Base-by-base conservation (phyloP, 1,139 yeast genomes). In the Protomyces pachydermus region DNA sequence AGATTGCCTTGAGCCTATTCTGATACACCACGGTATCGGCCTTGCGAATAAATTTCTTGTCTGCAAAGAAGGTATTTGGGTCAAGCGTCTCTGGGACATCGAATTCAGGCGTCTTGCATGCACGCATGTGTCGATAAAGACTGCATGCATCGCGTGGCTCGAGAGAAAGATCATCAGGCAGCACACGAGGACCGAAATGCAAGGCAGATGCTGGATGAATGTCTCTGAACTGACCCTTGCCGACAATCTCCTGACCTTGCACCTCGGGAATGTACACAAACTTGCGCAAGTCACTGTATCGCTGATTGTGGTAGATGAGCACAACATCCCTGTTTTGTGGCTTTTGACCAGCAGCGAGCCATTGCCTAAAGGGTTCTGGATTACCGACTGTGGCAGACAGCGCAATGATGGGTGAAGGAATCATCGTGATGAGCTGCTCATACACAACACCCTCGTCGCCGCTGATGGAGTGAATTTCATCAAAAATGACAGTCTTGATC, bases 321-420 rank as follows among this genome's bases (percentile, higher is more conserved):
- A 54, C 56, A 25, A 64, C 60, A 12, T 60, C 60, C n/a, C 56
- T 34, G 25, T 56, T 52, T 50, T 58, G 66, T 14, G 66, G 64
- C 12, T 58, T 54, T 28, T 64, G 66, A 42, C 57, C 42, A 12
- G 66, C 64, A 25, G 66, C 61, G 34, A 64, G 54, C 66, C 66
- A 64, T 14, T 50, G 52, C 3, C 55, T 52, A 38, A 64, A 64
- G 18, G 54, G 64, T 4, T 64, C 53, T 3, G 66, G 66, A 38
- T 64, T 64, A 51, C 66, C 66, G n/a, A 64, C 64, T 25, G 66
- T 64, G 18, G 66, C 66, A 8, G 66, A 64, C 12, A 64, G 66
- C n/a, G 66, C 66, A 38, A 60, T 60, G 18, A 64, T 64, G 20
- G 66, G 66, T n/a, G 64, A 64, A 18, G 66, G 64, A 18, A 64